Base-by-base conservation (phyloP, 2,329 filamentous ascomycete species). In the Ophiostoma tasmaniense region DNA sequence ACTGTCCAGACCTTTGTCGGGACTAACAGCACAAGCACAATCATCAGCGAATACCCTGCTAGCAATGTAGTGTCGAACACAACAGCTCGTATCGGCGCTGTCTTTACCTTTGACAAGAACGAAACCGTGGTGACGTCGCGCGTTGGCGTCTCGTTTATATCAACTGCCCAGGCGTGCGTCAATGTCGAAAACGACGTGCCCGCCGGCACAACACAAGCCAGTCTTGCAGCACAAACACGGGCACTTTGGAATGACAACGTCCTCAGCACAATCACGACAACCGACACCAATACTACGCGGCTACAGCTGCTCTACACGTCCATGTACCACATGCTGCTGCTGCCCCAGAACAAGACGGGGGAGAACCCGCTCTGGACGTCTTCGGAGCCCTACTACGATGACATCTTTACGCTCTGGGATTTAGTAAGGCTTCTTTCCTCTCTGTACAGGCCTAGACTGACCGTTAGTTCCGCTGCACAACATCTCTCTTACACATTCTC, bases 271-370 rank as follows among this genome's bases (percentile, higher is more conserved):
- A 55, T 55, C 7, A 55, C 50, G 50, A 55, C 50, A 0, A 84
- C 82, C 0, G 84, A 85, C 66, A 84, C 81, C 42, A 72, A 89
- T 73, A 74, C 76, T 17, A 82, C 81, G 0, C 87, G 85, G 64
- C 78, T 90, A 8, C 79, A 82, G 66, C 79, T 90, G 35, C 79
- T 92, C 2, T 92, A 92, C 77, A 85, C 85, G 0, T 87, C 87
- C 0, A 75, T 92, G 42, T 91, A 91, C 74, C 88, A 89, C 73
- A 89, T 89, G 85, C 85, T 87, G 70, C 76, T 91, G 13, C 83
- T 90, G 45, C 89, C 89, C 0, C 88, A 87, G 0, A 90, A 91
- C 74, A 85, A 87, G 71, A 90, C 88, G 0, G 88, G 87, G 0
- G 89, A 91, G 75, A 92, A 91, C 70, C 88, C 89, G 0, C 76